Base-by-base conservation (phyloP, 495 filamentous ascomycete species). In the Trichoderma parareesei region DNA sequence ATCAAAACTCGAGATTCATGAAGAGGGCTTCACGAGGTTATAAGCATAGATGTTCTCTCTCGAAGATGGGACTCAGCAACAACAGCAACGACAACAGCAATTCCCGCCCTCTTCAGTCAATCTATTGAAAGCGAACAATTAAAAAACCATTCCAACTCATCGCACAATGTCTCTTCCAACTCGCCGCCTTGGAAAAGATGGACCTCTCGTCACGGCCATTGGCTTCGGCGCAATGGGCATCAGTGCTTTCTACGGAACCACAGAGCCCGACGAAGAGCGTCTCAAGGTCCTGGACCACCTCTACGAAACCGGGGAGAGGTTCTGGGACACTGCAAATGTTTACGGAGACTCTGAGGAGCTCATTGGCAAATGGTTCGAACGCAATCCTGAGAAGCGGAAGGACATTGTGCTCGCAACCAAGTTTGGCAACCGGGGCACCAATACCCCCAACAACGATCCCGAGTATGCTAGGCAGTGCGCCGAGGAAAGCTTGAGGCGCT, bases 331-430 rank as follows among this genome's bases (percentile, higher is more conserved):
- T 1, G 73, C 78, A 10, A 35, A 57, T 64, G 65, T 71, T 38
- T 84, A 84, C 68, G 76, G 74, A n/a, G 79, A 82, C 66, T 75
- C 66, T 69, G 84, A 87, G 68, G 75, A 76, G 11, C 74, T 85
- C 7, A 62, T 87, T n/a, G 79, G 82, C 9, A 78, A 78, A 62
- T 87, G 82, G 82, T 82, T 85, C 70, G 66, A 70, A 20, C 71
- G 78, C 46, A 80, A 82, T 4, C 53, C 53, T 10, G 80, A 78
- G 11, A 76, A 77, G 8, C 75, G 81, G 43, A 66, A 72, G 20
- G 77, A 82, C 48, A 81, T 87, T 67, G 85, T 86, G 71, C 72
- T 86, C 0, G 83, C 84, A 43, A 82, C 82, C 13, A 85, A 86
- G 68, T 85, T 82, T 61, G 82, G 73, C 38, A 70, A 76, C 42